Evolutionary conservation across 2,329 filamentous ascomycete species (phyloP), one percentile per base, ranked within the genome.

Genomic region (Pseudodiploospora longispora): DNA sequence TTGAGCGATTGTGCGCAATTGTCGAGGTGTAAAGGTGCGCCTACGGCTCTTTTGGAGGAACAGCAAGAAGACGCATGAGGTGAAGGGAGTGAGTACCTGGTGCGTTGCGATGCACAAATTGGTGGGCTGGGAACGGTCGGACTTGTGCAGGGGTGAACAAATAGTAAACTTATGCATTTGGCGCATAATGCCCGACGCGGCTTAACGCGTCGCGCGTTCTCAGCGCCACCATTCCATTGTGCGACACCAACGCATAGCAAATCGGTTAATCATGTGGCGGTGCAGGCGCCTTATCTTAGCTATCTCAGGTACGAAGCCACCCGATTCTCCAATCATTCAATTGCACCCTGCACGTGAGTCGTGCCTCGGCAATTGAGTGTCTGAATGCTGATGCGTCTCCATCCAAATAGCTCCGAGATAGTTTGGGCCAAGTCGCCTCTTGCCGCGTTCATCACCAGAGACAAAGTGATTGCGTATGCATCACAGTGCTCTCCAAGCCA

Each of bases 121-220:
- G 55, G 53, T 53, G 52, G 59, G 55, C 59, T 61, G 57, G 60
- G 50, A 50, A 50, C 19, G 19, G 19, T 19, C 19, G 19, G 47
- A 40, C 35, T 37, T 27, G 50, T 47, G 41, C 55, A 61, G 55
- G 56, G 58, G 43, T 47, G 36, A 27, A 27, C 36, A 19, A 40
- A 42, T 46, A 42, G 43, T 42, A 31, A 42, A 35, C 33, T 42
- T 37, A 19, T 41, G 37, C 30, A 36, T 37, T 30, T 30, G 33
- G 41, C 19, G 29, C 33, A 6, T 12, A 28, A 31, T 27, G 27
- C 30, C 29, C 27, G 49, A 57, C 64, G 60, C 63, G 64, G 60
- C 47, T 50, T 55, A 55, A 48, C 64, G 64, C 59, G 64, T 60
- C 55, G 44, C 55, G 56, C 55, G 52, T 47, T 27, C 7, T 44